Percentiles rank a stretch among this genome's conserved stretches.
These are phyloP conservation scores for Colletotrichum shisoi DNA, from an alignment of 2,329 filamentous ascomycete species.

Conservation along the genomic window DNA sequence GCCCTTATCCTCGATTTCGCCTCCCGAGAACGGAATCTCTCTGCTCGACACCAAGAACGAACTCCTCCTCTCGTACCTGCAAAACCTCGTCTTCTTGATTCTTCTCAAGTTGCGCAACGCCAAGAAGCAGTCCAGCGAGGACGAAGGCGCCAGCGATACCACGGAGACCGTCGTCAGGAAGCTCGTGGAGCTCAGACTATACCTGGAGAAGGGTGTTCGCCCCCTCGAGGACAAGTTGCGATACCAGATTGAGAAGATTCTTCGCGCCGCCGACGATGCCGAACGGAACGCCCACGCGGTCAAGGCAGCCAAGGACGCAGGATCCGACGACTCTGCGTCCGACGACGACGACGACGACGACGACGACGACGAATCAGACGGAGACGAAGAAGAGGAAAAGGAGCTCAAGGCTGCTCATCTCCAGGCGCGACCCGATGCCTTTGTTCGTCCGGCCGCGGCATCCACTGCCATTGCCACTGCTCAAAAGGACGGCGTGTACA, in stretches of 20 bases:
- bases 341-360: slow-evolving; percentile 49
- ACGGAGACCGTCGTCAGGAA: slow-evolving; percentile 79
- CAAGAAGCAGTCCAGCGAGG: slow-evolving; percentile 43
- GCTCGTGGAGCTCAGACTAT: slow-evolving; percentile 88
- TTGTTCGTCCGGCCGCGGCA: slow-evolving; percentile 48
- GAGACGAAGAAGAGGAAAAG: slow-evolving; percentile 46
- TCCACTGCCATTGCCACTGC: slow-evolving; percentile 45
- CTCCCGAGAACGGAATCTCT: slow-evolving; percentile 88
- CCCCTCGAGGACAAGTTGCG: slow-evolving; percentile 89
- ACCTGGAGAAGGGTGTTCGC: slow-evolving; percentile 89
- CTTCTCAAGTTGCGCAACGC: slow-evolving; percentile 77
- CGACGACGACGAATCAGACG: slow-evolving; percentile 48
- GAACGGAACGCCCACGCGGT: slow-evolving; percentile 57
- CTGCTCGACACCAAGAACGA: slow-evolving; percentile 97
- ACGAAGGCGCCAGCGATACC: slow-evolving; percentile 52
- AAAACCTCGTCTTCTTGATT: slow-evolving; percentile 90
- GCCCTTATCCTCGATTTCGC: slow-evolving; percentile 69
- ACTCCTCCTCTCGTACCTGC: slow-evolving; percentile 92
- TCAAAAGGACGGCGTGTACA: slow-evolving; percentile 74
- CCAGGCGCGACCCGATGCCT: slow-evolving; percentile 47
- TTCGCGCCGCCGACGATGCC: slow-evolving; percentile 83
- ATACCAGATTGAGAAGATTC: slow-evolving; percentile 94
- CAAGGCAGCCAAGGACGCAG: slow-evolving; percentile 46
- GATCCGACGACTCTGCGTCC: slow-evolving; percentile 48
- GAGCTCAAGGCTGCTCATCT: slow-evolving; percentile 36